phyloP scores from a whole-genome alignment of 2,329 filamentous ascomycete species.

The Anthostomella pinea region DNA sequence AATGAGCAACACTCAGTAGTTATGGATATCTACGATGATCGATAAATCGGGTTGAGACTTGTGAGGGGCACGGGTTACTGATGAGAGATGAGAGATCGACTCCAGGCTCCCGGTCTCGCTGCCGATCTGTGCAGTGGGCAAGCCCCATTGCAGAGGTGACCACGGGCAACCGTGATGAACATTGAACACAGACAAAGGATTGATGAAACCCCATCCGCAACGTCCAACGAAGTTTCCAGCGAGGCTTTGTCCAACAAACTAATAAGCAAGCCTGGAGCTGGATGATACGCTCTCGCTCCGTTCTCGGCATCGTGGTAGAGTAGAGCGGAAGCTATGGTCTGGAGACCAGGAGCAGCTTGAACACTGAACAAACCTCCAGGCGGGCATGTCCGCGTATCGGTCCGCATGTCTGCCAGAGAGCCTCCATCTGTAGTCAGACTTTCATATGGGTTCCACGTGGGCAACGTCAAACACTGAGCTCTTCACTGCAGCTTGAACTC shows the following conservation, averaged over 20 bases:
- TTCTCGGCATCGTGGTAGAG: neutral
- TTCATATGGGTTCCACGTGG: slow-evolving; percentile 13
- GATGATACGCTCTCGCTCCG: no score
- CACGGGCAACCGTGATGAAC: no score
- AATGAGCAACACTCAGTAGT: no score
- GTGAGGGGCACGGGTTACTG: slow-evolving; percentile 9
- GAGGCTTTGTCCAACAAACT: neutral
- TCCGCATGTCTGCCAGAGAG: no score
- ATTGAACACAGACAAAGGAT: no score
- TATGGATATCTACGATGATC: no score
- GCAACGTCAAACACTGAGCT: slow-evolving; percentile 4
- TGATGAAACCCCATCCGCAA: neutral
- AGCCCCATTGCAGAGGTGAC: slow-evolving; percentile 1
- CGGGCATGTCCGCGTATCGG: no score
- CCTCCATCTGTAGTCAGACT: neutral
- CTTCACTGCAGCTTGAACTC: slow-evolving; percentile 16
- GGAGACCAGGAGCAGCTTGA: no score
- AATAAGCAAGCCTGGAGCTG: no score
- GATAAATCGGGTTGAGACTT: slow-evolving; percentile 12
- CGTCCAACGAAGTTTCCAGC: neutral
- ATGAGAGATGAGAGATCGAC: slow-evolving; percentile 19
- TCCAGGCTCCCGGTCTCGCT: slow-evolving; percentile 26
- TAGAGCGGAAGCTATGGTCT: no score
- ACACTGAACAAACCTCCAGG: no score
- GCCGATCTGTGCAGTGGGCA: slow-evolving; percentile 19